These are phyloP conservation scores for Sporisorium graminicola DNA, from an alignment of 1,284 basidiomycete species.

Conservation along the genomic window DNA sequence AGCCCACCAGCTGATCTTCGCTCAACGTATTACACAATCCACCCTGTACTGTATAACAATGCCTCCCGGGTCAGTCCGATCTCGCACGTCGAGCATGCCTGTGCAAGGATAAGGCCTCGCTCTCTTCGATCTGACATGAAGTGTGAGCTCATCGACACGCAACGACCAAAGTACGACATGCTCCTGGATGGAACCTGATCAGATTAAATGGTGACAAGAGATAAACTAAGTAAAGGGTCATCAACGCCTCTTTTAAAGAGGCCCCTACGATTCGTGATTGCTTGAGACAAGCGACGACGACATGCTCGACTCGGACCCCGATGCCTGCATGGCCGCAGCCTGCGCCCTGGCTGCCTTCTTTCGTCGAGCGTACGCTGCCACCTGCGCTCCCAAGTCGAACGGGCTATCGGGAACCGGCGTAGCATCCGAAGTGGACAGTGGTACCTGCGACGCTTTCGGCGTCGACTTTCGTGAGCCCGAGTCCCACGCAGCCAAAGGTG, in stretches of 20 bases:
- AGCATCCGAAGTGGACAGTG: conserved; percentile 7
- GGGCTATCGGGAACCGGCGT: conserved; percentile 32
- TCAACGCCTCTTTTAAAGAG: not conserved
- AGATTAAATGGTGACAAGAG: conserved; percentile 18
- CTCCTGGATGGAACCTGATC: not conserved
- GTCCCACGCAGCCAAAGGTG: conserved; percentile 15
- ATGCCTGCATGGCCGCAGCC: conserved; percentile 28
- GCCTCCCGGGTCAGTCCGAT: not conserved
- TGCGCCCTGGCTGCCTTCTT: conserved; percentile 36
- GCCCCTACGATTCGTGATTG: not conserved
- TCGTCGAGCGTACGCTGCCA: conserved; percentile 41
- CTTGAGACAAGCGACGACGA: conserved; percentile 4
- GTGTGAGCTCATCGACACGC: not conserved
- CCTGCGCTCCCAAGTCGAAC: conserved; percentile 45
- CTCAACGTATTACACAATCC: not conserved
- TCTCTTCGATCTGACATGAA: not conserved
- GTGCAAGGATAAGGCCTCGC: too few relatives aligned
- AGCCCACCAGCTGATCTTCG: conserved; percentile 17
- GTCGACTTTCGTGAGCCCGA: conserved; percentile 33
- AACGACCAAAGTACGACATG: not conserved
- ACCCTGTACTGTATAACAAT: not conserved
- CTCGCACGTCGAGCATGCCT: not conserved
- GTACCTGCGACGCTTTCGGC: conserved; percentile 26
- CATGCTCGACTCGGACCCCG: conserved; percentile 16
- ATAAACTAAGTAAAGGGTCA: not conserved